A percentile compares a stretch with the other conserved stretches of the same genome.
These are phyloP conservation scores for Lichtheimia ornata DNA, from an alignment of 371 early-diverging fungal species.

Conservation along the genomic window DNA sequence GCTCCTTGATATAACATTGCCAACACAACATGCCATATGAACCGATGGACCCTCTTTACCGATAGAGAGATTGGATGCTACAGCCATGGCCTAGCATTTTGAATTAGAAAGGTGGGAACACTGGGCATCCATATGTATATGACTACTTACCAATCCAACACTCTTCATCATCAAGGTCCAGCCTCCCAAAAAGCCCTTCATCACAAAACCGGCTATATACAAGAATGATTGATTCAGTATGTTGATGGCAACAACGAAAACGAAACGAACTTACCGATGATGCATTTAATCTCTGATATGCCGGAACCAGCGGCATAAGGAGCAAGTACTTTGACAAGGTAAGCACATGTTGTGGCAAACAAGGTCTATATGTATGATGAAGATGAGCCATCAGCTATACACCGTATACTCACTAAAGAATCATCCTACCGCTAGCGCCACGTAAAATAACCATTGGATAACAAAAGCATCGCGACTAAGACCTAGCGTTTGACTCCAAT, in stretches of 20 bases:
- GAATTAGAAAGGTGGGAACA: no score
- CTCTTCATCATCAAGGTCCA: constrained; percentile 90
- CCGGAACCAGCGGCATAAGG: constrained; percentile 95
- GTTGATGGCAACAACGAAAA: neutral
- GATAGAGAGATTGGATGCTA: constrained; percentile 86
- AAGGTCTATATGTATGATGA: constrained; percentile 42
- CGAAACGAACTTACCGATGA: constrained; percentile 62
- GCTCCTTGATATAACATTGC: constrained; percentile 83
- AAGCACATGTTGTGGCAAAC: constrained; percentile 61
- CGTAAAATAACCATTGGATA: constrained; percentile 63
- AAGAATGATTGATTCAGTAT: neutral
- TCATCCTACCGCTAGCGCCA: constrained; percentile 58
- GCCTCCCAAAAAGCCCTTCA: constrained; percentile 86
- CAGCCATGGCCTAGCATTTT: constrained; percentile 66
- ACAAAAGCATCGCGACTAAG: constrained; percentile 46
- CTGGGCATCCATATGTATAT: neutral
- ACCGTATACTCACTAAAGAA: neutral
- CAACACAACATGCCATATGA: constrained; percentile 91
- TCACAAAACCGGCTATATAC: constrained; percentile 78
- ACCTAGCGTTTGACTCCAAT: constrained; percentile 49
- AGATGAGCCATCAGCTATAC: neutral
- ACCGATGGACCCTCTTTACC: constrained; percentile 97
- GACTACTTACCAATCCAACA: constrained; percentile 65
- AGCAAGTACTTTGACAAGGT: constrained; percentile 70
- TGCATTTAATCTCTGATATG: constrained; percentile 95